Evolutionary conservation across 768 basidiomycete species (phyloP).

Genomic region (Mycena indigotica): DNA sequence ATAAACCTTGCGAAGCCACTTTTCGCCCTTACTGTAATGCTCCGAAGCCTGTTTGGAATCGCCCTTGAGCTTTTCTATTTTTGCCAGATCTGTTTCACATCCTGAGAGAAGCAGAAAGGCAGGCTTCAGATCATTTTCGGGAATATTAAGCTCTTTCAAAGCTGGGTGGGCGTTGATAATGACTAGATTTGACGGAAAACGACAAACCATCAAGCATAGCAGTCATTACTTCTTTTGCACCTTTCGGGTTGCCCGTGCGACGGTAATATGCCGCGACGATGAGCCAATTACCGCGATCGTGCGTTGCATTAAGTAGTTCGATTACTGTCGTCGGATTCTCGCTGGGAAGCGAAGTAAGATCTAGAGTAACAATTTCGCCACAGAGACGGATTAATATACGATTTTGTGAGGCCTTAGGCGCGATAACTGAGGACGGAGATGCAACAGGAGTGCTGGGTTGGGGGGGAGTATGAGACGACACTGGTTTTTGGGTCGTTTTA

Average conservation of each 20-base stretch:
- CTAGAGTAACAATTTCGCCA: slow-evolving; percentile 44
- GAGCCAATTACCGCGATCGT: slow-evolving; percentile 59
- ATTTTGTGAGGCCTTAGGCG: slow-evolving; percentile 21
- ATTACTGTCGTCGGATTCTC: slow-evolving; percentile 50
- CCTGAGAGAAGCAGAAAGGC: slow-evolving; percentile 55
- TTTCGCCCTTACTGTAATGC: slow-evolving; percentile 44
- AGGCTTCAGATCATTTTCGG: slow-evolving; percentile 46
- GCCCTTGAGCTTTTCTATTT: slow-evolving; percentile 28
- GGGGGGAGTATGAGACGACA: slow-evolving; percentile 8
- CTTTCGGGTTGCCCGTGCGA: slow-evolving; percentile 44
- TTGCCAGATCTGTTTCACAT: slow-evolving; percentile 53
- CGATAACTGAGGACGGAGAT: background rate
- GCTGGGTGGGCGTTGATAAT: slow-evolving; percentile 32
- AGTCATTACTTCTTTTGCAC: slow-evolving; percentile 46
- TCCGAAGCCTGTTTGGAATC: slow-evolving; percentile 31
- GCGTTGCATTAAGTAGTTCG: slow-evolving; percentile 43
- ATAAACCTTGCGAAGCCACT: slow-evolving; percentile 54
- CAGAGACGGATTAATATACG: slow-evolving; percentile 38
- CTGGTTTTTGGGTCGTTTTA: slow-evolving; percentile 9
- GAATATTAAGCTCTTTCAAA: slow-evolving; percentile 38
- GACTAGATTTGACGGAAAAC: slow-evolving; percentile 4
- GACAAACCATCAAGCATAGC: slow-evolving; percentile 50
- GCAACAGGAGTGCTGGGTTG: slow-evolving; percentile 6
- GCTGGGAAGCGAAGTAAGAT: slow-evolving; percentile 45
- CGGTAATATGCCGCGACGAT: slow-evolving; percentile 56